Conservation (phyloP, 306 rosid species). For the Styphnolobium japonicum region DNA sequence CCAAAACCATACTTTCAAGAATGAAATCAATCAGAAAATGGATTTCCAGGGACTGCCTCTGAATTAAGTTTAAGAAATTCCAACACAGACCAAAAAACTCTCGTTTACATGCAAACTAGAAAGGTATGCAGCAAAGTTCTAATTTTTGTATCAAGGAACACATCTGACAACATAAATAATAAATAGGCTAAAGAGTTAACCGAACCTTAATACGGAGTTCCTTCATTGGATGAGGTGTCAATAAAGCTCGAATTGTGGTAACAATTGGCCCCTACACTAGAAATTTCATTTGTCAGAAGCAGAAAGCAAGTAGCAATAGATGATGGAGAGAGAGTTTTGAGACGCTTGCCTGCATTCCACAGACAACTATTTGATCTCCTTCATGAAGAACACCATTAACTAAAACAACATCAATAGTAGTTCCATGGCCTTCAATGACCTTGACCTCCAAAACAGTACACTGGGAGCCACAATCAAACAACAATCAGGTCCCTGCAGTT, state of each 20-base stretch:
- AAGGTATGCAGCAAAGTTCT: not conserved
- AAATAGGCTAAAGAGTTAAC: not conserved
- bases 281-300: slow-evolving; percentile 17
- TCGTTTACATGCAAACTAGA: not conserved
- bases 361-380: slow-evolving; percentile 96
- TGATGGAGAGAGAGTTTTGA: not conserved
- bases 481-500: slow-evolving; percentile 35
- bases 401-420: slow-evolving; percentile 94
- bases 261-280: slow-evolving; percentile 80
- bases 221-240: slow-evolving; percentile 98
- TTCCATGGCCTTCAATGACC: slow-evolving; percentile 96
- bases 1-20: not conserved
- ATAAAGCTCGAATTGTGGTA: slow-evolving; percentile 80
- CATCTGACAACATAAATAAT: not conserved
- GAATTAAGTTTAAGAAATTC: not conserved
- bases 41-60: not conserved
- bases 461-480: slow-evolving; percentile 46
- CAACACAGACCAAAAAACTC: not conserved
- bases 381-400: slow-evolving; percentile 97
- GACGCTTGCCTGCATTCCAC: slow-evolving; percentile 88
- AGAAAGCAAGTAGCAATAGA: not conserved
- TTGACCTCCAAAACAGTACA: slow-evolving; percentile 97
- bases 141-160: slow-evolving; percentile 8
- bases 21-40: not conserved
- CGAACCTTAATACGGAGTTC: slow-evolving; percentile 93